Evolutionary conservation across 306 rosid genomes (phyloP), one percentile per base, ranked within the genome.

Genomic region (Mucuna pruriens): DNA sequence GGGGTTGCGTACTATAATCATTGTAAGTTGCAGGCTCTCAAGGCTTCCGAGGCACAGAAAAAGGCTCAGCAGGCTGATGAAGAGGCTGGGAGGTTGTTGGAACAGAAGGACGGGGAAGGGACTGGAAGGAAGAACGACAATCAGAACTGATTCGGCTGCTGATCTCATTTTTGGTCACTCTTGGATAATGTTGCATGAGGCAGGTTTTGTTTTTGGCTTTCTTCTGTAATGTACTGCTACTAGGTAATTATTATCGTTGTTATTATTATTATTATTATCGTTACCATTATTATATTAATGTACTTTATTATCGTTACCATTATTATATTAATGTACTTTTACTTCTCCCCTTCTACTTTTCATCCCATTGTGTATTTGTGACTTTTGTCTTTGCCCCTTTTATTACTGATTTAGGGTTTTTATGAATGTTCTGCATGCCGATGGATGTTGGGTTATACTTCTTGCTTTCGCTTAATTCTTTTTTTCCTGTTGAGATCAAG

Each of bases 1-100:
- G 98, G 98, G 17, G 98, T 94, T 54, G 95, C 90, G 1, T 95
- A 93, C 38, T 95, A 95, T 85, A 95, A 95, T 66, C 99, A 95
- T 57, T 87, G 93, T 0, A 95, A 95, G 89, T 80, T 95, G 94
- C 95, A 93, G 93, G 96, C 91, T 7, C 90, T 95, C 3, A 93
- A 95, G 88, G 95, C 99, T 15, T 84, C 93, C 0, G 99, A 95
- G 84, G 92, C 93, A 1, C 99, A 93, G 94, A 95, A 88, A 87
- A 95, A 91, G 90, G 87, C 79, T 46, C 97, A 89, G 77, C 95
- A 87, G 85, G 88, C 85, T 29, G 97, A 95, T 54, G 94, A 88
- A 80, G 99, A 95, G 87, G 91, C 98, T 34, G 99, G 98, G 22
- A 93, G 91, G 81, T 82, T 95, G 94, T 80, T 95, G 84, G 92